Base-by-base conservation (phyloP, 2,329 filamentous ascomycete genomes). In the Raffaelea ambrosiae region DNA sequence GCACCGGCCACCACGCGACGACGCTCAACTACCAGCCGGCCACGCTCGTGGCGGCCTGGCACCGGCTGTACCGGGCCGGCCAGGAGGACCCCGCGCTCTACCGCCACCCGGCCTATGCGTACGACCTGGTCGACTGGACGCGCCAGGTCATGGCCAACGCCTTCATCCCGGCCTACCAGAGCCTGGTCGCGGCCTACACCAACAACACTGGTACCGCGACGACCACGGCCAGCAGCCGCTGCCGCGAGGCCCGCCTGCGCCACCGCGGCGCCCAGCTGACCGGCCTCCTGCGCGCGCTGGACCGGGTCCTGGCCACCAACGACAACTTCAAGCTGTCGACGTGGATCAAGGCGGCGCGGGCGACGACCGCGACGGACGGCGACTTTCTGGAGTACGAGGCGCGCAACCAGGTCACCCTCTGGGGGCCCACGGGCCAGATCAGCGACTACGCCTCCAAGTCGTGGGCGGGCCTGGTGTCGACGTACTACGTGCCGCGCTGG, bases 361-460 rank as follows among this genome's bases (percentile, higher is more conserved):
- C 62, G 3, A 63, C 55, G 52, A 62, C 59, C 8, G 38, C 4
- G 3, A 19, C 16, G 14, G 20, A 23, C 16, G 29, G n/a, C 10
- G 54, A 52, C 19, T 70, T 67, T 52, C 64, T 68, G 39, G 64
- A 68, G 47, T 71, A 69, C 56, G 64, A 73, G 41, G 71, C 72
- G 7, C 61, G 68, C 13, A 74, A 74, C 43, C 72, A 75, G 50
- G 60, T 76, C 48, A 75, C 73, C 5, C 61, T 71, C 11, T 76
- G 72, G 72, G 71, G 71, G 0, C 71, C 71, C 0, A 56, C 54
- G 1, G 70, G 69, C 14, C 59, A 75, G 54, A 71, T 76, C 38
- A 64, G 57, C 33, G 73, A 76, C 56, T 76, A 76, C 50, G 71
- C 72, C 3, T 67, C 65, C 4, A 74, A 73, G 58, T 59, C 61